phyloP scores from a whole-genome alignment of 305 asterid genomes.

The Solanum chacoense region DNA sequence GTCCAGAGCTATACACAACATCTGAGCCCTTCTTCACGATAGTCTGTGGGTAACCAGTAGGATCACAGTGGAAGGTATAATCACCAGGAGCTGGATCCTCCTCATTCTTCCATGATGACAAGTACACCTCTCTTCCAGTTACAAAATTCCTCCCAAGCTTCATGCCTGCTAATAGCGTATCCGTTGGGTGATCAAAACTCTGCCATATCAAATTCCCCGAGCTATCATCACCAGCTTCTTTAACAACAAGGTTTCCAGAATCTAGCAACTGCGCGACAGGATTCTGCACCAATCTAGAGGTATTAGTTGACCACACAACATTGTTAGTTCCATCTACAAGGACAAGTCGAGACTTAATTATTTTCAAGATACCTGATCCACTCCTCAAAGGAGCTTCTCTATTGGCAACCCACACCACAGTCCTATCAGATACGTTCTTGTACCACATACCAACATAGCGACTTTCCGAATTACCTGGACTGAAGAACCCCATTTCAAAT shows the following conservation, averaged over 20 bases:
- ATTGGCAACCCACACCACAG: conserved; percentile 36
- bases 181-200: conserved; percentile 25
- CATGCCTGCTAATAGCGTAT: conserved; percentile 20
- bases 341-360: background rate
- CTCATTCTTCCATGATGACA: conserved; percentile 21
- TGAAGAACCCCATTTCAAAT: conserved; percentile 38
- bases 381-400: conserved; percentile 11
- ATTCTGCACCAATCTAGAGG: background rate
- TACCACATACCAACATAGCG: conserved; percentile 36
- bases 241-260: conserved; percentile 29
- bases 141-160: conserved; percentile 10
- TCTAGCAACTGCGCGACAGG: conserved; percentile 13
- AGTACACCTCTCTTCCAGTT: conserved; percentile 3
- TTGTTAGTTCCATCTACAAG: conserved; percentile 2
- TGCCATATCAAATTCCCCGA: conserved; percentile 17
- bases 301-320: conserved; percentile 17
- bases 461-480: conserved; percentile 14
- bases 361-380: background rate
- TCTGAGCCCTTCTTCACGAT: background rate
- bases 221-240: conserved; percentile 3
- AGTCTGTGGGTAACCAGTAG: conserved; percentile 11
- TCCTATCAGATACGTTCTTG: background rate
- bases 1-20: conserved; percentile 12
- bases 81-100: conserved; percentile 28
- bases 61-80: background rate